Conservation (phyloP, 805 yeast genomes). For the Monosporozyma siamensis region DNA sequence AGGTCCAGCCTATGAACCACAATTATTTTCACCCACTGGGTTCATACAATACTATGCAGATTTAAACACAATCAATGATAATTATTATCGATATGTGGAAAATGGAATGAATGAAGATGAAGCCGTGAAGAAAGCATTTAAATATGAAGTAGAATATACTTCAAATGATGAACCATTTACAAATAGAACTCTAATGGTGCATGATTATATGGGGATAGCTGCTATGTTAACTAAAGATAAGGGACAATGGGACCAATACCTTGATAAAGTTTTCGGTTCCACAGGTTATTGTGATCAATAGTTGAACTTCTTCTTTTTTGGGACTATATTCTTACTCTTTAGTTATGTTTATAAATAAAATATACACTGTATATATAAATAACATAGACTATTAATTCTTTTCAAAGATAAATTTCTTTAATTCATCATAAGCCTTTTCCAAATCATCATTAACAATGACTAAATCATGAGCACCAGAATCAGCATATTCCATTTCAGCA, state of each 20-base stretch:
- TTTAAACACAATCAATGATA: conserved; percentile 38
- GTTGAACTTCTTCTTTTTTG: too few species aligned
- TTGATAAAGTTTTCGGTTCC: conserved; percentile 52
- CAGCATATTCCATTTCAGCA: conserved; percentile 80
- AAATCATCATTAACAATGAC: conserved; percentile 85
- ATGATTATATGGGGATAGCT: conserved; percentile 54
- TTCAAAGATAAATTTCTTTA: conserved; percentile 65
- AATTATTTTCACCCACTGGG: conserved; percentile 60
- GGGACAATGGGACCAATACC: conserved; percentile 47
- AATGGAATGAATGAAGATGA: conserved; percentile 55
- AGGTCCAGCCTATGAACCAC: conserved; percentile 73
- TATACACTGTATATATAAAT: too few species aligned
- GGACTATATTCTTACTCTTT: too few species aligned
- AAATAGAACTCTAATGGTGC: conserved; percentile 47
- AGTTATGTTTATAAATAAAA: too few species aligned
- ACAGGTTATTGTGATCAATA: conserved; percentile 49
- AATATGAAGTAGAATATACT: conserved; percentile 56
- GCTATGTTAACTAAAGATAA: conserved; percentile 42
- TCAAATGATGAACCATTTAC: conserved; percentile 53
- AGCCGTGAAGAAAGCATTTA: conserved; percentile 37
- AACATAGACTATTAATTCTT: too few species aligned
- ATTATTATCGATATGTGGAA: conserved; percentile 37
- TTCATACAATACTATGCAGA: conserved; percentile 73
- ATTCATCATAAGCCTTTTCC: conserved; percentile 76
- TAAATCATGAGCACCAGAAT: conserved; percentile 87